Conservation (phyloP, 208 protist genomes). For the Acanthamoeba triangularis region DNA sequence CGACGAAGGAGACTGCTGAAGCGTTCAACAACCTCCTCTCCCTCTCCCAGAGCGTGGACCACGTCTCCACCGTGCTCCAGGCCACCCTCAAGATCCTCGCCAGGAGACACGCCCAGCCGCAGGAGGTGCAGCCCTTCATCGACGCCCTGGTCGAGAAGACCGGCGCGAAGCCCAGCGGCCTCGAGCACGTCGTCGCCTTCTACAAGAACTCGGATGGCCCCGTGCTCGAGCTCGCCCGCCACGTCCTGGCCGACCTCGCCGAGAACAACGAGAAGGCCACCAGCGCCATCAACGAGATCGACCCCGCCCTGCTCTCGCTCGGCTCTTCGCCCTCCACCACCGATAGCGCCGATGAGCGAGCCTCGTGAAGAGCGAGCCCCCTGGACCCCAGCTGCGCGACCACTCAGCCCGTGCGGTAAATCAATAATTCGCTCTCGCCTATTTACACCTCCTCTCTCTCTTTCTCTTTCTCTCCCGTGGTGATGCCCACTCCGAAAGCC, state of each 20-base stretch:
- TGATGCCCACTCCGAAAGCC: background rate
- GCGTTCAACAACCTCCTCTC: constrained; percentile 59
- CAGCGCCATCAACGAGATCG: constrained; percentile 22
- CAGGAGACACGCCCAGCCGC: background rate
- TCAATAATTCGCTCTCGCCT: no score
- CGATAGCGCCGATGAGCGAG: background rate
- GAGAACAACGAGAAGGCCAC: constrained; percentile 21
- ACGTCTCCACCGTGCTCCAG: constrained; percentile 52
- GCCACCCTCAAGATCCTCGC: constrained; percentile 65
- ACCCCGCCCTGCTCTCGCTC: background rate
- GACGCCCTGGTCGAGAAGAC: constrained; percentile 21
- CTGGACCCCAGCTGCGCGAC: no score
- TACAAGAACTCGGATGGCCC: constrained; percentile 20
- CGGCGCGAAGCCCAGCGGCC: background rate
- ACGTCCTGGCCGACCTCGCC: constrained; percentile 59
- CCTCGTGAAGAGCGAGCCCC: no score
- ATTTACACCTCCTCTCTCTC: background rate
- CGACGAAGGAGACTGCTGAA: constrained; percentile 51
- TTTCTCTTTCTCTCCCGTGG: no score
- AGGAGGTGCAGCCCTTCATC: constrained; percentile 24
- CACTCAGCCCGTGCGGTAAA: no score
- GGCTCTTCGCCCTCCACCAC: background rate
- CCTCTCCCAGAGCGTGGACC: constrained; percentile 33
- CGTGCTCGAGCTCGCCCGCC: background rate
- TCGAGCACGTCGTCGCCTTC: constrained; percentile 23